Evolutionary conservation across 768 basidiomycete species (phyloP).

Genomic region (Mycena olivaceomarginata): DNA sequence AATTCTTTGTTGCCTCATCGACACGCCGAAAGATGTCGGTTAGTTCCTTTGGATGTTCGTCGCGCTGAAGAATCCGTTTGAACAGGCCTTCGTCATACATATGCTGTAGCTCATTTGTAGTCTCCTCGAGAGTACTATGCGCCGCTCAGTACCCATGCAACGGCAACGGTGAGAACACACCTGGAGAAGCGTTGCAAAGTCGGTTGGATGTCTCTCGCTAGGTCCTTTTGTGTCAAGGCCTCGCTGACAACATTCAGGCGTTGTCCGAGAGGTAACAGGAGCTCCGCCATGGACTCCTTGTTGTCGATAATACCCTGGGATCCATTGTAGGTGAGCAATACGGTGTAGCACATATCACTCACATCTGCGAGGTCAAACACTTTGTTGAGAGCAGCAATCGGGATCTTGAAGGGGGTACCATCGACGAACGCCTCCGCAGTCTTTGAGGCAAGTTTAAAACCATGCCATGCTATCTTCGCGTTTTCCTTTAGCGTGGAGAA

Average conservation of each 20-base stretch:
- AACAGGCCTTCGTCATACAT: neutral
- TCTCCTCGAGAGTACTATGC: neutral
- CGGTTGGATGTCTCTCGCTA: neutral
- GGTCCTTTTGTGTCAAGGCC: neutral
- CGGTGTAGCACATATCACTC: neutral
- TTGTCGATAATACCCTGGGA: slow-evolving; percentile 14
- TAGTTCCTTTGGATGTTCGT: slow-evolving; percentile 5
- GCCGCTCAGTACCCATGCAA: neutral
- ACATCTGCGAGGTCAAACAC: slow-evolving; percentile 10
- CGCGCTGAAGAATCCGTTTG: neutral
- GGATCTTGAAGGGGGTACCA: slow-evolving; percentile 17
- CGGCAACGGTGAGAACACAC: neutral
- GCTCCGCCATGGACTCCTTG: slow-evolving; percentile 21
- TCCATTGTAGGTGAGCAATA: neutral
- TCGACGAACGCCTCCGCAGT: neutral
- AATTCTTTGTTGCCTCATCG: slow-evolving; percentile 29
- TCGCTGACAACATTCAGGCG: neutral
- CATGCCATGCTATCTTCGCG: slow-evolving; percentile 12
- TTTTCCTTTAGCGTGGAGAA: neutral
- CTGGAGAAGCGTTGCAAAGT: neutral
- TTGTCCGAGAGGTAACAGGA: neutral
- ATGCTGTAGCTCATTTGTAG: neutral
- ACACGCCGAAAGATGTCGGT: neutral
- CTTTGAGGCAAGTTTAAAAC: neutral
- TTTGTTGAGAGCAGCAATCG: slow-evolving; percentile 1